These are phyloP conservation scores for Nephelium lappaceum DNA, from an alignment of 345 rosid species.

Conservation along the genomic window DNA sequence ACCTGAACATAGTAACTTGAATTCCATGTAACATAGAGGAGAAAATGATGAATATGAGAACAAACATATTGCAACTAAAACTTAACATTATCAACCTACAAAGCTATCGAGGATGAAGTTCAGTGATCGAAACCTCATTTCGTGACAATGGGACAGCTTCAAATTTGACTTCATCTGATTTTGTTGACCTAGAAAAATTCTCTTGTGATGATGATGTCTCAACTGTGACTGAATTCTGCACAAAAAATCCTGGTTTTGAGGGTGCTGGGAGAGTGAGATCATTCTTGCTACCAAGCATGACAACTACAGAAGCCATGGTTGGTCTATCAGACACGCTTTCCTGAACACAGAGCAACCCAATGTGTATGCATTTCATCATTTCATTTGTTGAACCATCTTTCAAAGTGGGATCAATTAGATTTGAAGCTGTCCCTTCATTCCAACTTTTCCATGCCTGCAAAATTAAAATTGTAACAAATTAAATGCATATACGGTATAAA, in stretches of 20 bases:
- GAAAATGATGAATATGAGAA: too few relatives aligned
- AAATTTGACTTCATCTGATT: background rate
- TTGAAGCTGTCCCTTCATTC: conserved; percentile 25
- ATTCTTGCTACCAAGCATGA: conserved; percentile 29
- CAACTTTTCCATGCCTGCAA: conserved; percentile 38
- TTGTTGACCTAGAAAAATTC: background rate
- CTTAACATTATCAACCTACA: background rate
- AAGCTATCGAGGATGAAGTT: conserved; percentile 19
- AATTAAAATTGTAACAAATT: background rate
- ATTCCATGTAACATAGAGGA: too few relatives aligned
- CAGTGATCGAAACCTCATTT: conserved; percentile 30
- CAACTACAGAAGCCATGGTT: conserved; percentile 32
- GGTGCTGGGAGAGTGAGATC: conserved; percentile 29
- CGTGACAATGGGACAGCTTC: background rate
- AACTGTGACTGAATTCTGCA: background rate
- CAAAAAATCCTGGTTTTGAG: conserved; percentile 24
- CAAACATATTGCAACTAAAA: background rate
- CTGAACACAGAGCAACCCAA: conserved; percentile 40
- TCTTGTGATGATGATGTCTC: background rate
- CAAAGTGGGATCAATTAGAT: conserved; percentile 29
- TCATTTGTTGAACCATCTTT: conserved; percentile 18
- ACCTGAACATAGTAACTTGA: too few relatives aligned
- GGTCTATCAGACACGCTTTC: conserved; percentile 32
- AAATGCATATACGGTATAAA: too few relatives aligned
- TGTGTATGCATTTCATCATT: conserved; percentile 30